A percentile compares a stretch with the other conserved stretches of the same genome.
phyloP scores from a whole-genome alignment of 2,329 filamentous ascomycete genomes.

The Colletotrichum orbiculare region DNA sequence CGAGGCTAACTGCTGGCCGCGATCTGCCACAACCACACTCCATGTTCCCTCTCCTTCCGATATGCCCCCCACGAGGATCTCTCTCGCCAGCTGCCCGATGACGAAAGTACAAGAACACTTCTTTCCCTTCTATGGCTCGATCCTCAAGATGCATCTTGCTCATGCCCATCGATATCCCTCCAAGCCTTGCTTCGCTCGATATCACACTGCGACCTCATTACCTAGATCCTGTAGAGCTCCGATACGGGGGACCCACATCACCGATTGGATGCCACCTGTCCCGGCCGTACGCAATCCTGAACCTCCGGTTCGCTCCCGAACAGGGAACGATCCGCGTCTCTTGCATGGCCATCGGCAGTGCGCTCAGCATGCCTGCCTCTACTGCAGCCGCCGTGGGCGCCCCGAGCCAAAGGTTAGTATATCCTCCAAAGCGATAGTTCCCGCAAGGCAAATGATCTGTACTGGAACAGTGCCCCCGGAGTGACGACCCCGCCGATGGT shows the following conservation, averaged over 20 bases:
- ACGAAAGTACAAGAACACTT: constrained; percentile 1
- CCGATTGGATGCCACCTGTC: neutral
- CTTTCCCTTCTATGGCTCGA: constrained; percentile 2
- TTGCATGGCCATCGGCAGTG: too few relatives aligned
- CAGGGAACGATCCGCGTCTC: neutral
- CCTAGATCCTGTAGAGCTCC: neutral
- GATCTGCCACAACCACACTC: too few relatives aligned
- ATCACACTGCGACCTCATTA: neutral
- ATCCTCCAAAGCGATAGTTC: too few relatives aligned
- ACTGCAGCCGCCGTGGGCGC: constrained; percentile 18
- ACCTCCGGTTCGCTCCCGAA: neutral
- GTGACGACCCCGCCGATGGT: constrained; percentile 8
- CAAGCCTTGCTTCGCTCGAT: neutral
- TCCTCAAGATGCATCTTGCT: neutral
- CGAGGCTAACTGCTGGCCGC: too few relatives aligned
- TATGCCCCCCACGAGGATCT: too few relatives aligned
- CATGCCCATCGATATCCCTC: constrained; percentile 12
- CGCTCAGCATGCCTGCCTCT: constrained; percentile 18
- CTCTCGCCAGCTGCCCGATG: neutral
- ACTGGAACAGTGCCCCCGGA: neutral
- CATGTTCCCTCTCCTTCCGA: too few relatives aligned
- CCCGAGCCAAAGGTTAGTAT: constrained; percentile 2
- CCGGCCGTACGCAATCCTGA: neutral
- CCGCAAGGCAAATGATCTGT: too few relatives aligned
- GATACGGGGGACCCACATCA: constrained; percentile 1